Evolutionary conservation across 225 moss, liverwort and hornwort species (phyloP).

Genomic region (Sphagnum tenellum): DNA sequence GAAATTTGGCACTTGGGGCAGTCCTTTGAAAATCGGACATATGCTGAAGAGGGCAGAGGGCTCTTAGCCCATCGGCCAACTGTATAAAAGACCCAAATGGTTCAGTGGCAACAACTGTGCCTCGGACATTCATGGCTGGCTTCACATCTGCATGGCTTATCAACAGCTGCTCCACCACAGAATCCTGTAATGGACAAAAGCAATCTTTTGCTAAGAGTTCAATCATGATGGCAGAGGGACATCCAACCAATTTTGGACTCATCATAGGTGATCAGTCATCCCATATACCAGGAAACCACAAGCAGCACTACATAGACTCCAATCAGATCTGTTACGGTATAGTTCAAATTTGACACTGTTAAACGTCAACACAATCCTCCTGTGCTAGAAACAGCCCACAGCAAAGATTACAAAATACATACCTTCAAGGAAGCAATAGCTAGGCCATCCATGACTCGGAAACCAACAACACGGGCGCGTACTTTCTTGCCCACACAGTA

Average conservation of each 20-base stretch:
- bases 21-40: constrained; percentile 89
- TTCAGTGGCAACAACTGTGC: constrained; percentile 54
- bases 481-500: constrained; percentile 74
- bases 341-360: no score
- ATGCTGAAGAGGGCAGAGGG: constrained; percentile 77
- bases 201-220: no score
- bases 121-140: constrained; percentile 65
- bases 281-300: no score
- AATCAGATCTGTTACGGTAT: background rate
- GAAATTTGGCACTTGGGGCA: constrained; percentile 72
- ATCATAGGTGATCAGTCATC: no score
- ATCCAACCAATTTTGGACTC: no score
- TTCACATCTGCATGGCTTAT: constrained; percentile 71
- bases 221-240: no score
- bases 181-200: constrained; percentile 34
- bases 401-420: background rate
- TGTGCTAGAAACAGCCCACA: no score
- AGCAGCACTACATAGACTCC: background rate
- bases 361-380: no score
- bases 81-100: constrained; percentile 64
- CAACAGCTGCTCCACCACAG: constrained; percentile 78
- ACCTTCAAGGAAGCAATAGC: constrained; percentile 77
- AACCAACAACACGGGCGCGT: constrained; percentile 66
- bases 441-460: constrained; percentile 83
- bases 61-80: constrained; percentile 70